phyloP scores from a whole-genome alignment of 805 yeast species.

The Kuraishia cidri region DNA sequence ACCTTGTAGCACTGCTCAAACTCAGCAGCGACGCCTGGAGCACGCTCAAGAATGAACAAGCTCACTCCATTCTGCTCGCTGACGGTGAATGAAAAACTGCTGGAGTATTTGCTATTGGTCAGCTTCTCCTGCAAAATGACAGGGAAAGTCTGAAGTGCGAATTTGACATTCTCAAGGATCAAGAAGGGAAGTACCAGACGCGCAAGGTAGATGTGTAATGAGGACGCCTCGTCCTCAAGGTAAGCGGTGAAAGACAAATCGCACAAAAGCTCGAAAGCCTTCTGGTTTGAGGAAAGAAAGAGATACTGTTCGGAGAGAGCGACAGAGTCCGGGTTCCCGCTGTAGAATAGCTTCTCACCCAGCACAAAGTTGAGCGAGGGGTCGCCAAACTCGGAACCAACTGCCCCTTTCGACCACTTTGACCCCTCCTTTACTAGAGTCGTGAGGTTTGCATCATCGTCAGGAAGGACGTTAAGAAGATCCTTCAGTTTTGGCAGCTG shows the following conservation, averaged over 20 bases:
- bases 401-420: conserved; percentile 52
- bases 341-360: conserved; percentile 51
- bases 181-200: conserved; percentile 74
- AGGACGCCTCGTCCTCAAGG: conserved; percentile 23
- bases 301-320: conserved; percentile 17
- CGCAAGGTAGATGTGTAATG: conserved; percentile 14
- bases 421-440: conserved; percentile 60
- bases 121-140: conserved; percentile 8
- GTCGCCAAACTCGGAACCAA: conserved; percentile 58
- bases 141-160: conserved; percentile 26
- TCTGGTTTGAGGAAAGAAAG: conserved; percentile 10
- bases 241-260: conserved; percentile 24
- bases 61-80: conserved; percentile 5
- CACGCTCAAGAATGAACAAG: conserved; percentile 7
- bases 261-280: conserved; percentile 14
- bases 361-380: conserved; percentile 64
- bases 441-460: conserved; percentile 51
- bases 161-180: conserved; percentile 55
- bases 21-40: conserved; percentile 1
- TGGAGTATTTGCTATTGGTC: neutral
- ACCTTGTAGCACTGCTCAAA: conserved; percentile 28
- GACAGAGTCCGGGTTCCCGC: conserved; percentile 15
- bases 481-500: conserved; percentile 28
- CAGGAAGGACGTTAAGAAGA: conserved; percentile 30
- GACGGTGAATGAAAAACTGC: conserved; percentile 12